Base-by-base conservation (phyloP, 148 eudicot species). In the Persicaria maculosa region DNA sequence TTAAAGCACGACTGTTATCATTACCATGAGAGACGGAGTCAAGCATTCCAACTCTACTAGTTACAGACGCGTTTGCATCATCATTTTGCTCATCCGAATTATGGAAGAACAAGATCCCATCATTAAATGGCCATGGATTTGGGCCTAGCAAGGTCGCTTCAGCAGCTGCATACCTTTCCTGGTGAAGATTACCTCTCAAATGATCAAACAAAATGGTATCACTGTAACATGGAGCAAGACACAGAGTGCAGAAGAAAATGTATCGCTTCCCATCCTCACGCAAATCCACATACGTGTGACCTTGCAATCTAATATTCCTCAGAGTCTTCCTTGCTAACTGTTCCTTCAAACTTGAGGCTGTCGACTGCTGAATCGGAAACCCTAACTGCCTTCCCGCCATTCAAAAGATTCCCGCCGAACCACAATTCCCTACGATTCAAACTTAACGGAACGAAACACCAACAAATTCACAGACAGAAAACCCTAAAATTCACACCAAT, bases 71-170 rank as follows among this genome's bases (percentile, higher is more conserved):
- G 0, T 43, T 44, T 48, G 25, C 58, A 67, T 72, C 69, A 73
- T 80, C 76, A 76, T 77, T 78, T 69, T 77, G 55, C 47, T 83
- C 88, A 53, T 75, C 69, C 1, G 78, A 72, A 76, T 73, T 81
- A 61, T 79, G 72, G 78, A 94, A 94, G 90, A 91, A 94, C 77
- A 87, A 77, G 25, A 87, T 78, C n/a, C 98, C 98, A 52, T 94
- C 98, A 75, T 84, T 84, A 73, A 91, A 94, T 1, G 97, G 98
- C 90, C 91, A 94, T 0, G 98, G 98, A 61, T 91, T 91, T 4
- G 88, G 82, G 64, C 89, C 90, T 19, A 94, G 65, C 78, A 94
- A 81, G 6, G 98, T 91, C n/a, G 74, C 82, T 71, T 87, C 86
- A 22, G 97, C 97, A 76, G 87, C 83, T 17, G 81, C 80, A 76